Evolutionary conservation across 352 stramenopile species (phyloP), one percentile per base, ranked within the genome.

Genomic region (Globisporangium recalcitrans): DNA sequence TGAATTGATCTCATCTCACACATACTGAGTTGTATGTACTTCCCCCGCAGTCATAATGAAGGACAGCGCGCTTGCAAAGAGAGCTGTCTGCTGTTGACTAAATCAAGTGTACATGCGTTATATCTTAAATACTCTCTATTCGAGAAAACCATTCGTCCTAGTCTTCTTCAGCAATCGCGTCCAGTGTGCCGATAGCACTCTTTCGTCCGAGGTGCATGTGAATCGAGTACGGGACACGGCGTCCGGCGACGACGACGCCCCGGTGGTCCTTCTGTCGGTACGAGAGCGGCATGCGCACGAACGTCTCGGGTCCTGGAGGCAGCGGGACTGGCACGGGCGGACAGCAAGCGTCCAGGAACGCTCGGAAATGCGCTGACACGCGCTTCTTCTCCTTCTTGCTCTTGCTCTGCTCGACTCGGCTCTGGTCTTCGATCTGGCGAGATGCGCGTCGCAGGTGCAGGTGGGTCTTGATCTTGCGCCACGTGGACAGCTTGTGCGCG

Each of bases 171-270:
- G n/a, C 10, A 42, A 62, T 44, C 6, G 55, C 16, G 3, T 62
- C 42, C 8, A 62, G 11, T 22, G 55, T 10, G n/a, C 7, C 1
- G 26, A 51, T 21, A 1, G 26, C 55, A n/a, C 46, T 34, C 27
- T 62, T 52, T 44, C 56, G 56, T 3, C 56, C 56, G 7, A 24
- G 29, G 21, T 62, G 56, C 42, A 55, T 62, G 42, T 62, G 44
- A 14, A 62, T 47, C 11, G 56, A 47, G 56, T 48, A 54, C 6
- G 42, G 44, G 10, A 62, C 56, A 16, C 42, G 27, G 2, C 46
- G 42, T 19, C 56, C 56, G 16, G 27, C 27, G 19, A 54, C 56
- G 56, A 62, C 9, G 27, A 62, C 56, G 10, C 42, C 42, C 5
- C 27, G 56, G 22, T 54, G 56, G 31, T 62, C 56, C 19, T 54